phyloP scores from a whole-genome alignment of 805 yeast species.

The Suhomyces canberraensis region DNA sequence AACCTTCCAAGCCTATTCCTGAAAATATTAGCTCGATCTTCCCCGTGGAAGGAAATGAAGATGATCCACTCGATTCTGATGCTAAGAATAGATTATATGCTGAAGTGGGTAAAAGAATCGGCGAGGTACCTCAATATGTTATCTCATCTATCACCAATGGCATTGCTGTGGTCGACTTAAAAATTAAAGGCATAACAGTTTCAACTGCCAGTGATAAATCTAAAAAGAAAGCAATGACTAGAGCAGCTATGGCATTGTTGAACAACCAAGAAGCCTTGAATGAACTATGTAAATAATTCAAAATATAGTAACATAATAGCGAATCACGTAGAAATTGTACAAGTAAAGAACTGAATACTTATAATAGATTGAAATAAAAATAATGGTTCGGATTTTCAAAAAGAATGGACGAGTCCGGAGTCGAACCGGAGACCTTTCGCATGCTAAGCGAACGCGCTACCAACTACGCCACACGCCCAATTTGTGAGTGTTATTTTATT shows the following conservation, averaged over 20 bases:
- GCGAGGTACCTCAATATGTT: conserved; percentile 33
- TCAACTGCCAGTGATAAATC: conserved; percentile 33
- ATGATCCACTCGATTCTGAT: conserved; percentile 26
- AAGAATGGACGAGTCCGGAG: conserved; percentile 67
- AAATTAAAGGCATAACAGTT: conserved; percentile 25
- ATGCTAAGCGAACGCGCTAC: conserved; percentile 82
- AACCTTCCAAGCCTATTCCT: background rate
- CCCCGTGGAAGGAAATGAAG: conserved; percentile 27
- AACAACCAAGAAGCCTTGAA: conserved; percentile 20
- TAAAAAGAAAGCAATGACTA: conserved; percentile 39
- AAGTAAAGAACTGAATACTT: background rate
- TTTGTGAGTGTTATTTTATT: too few species aligned
- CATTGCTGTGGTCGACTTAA: conserved; percentile 19
- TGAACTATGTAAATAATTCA: conserved; percentile 8
- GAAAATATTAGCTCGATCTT: conserved; percentile 12
- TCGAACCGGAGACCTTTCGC: conserved; percentile 79
- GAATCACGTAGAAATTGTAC: background rate
- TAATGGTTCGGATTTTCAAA: background rate
- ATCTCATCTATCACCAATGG: conserved; percentile 7
- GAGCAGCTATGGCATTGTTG: conserved; percentile 38
- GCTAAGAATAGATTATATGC: conserved; percentile 42
- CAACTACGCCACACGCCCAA: conserved; percentile 85
- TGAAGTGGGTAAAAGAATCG: conserved; percentile 31
- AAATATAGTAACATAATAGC: too few species aligned
- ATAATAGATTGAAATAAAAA: background rate